These are phyloP conservation scores for Colletotrichum paranaense DNA, from an alignment of 2,329 filamentous ascomycete species.

Conservation along the genomic window DNA sequence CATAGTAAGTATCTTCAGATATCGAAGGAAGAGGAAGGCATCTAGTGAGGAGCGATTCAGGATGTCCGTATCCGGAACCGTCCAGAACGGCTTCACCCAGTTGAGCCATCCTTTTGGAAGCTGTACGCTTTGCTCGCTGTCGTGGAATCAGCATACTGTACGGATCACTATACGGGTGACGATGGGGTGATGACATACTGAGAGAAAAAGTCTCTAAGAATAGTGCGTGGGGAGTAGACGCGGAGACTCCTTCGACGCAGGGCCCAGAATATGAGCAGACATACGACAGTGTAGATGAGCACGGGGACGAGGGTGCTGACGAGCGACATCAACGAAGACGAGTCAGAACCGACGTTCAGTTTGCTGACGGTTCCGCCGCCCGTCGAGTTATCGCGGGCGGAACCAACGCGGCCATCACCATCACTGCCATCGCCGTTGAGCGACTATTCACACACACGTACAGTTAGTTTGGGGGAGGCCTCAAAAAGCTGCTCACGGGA, in stretches of 20 bases:
- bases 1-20: conserved; percentile 68
- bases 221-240: conserved; percentile 67
- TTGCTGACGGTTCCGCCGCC: conserved; percentile 49
- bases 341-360: conserved; percentile 48
- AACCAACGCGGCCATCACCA: conserved; percentile 55
- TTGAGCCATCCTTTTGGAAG: conserved; percentile 72
- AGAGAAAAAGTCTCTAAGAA: conserved; percentile 60
- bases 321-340: conserved; percentile 52
- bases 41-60: conserved; percentile 94
- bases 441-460: neutral
- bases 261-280: conserved; percentile 62
- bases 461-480: conserved; percentile 10
- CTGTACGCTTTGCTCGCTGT: conserved; percentile 28
- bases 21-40: conserved; percentile 90
- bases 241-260: conserved; percentile 60
- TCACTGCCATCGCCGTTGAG: conserved; percentile 23
- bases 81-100: conserved; percentile 76
- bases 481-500: neutral
- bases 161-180: no score
- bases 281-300: conserved; percentile 58
- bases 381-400: conserved; percentile 53
- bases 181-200: conserved; percentile 51
- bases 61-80: conserved; percentile 79
- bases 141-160: neutral
- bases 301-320: conserved; percentile 66